Percentiles rank a stretch among this genome's conserved stretches.
These are phyloP conservation scores for Starmerella riodocensis DNA, from an alignment of 805 yeast species.

Conservation along the genomic window DNA sequence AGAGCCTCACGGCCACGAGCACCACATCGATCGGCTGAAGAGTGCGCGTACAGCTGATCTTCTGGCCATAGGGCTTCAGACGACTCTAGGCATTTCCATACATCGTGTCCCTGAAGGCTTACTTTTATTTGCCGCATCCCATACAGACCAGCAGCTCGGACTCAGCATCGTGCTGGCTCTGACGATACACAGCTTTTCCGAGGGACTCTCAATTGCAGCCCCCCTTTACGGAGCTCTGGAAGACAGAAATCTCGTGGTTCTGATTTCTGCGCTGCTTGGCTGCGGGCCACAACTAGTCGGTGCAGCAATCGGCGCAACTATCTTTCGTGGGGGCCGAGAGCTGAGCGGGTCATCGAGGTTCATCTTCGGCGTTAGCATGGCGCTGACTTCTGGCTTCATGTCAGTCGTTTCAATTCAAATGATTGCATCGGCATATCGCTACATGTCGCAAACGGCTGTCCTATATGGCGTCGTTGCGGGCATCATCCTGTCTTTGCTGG, in stretches of 20 bases:
- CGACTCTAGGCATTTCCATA: conserved; percentile 70
- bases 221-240: conserved; percentile 73
- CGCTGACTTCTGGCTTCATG: conserved; percentile 72
- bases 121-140: conserved; percentile 65
- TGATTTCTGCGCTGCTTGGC: conserved; percentile 56
- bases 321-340: conserved; percentile 38
- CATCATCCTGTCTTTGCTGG: conserved; percentile 25
- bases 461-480: conserved; percentile 51
- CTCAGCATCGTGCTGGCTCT: conserved; percentile 70
- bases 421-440: conserved; percentile 70
- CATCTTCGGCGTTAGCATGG: conserved; percentile 49
- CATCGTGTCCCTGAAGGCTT: conserved; percentile 96
- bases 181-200: conserved; percentile 80
- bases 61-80: conserved; percentile 81
- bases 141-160: conserved; percentile 57
- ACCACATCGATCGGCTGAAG: not conserved
- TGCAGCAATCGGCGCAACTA: conserved; percentile 39
- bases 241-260: conserved; percentile 47
- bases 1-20: not conserved
- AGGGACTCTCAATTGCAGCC: conserved; percentile 86
- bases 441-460: conserved; percentile 50
- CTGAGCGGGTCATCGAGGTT: conserved; percentile 28
- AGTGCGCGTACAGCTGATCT: conserved; percentile 37
- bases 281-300: conserved; percentile 84
- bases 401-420: conserved; percentile 71